Base-by-base conservation (phyloP, 2,329 filamentous ascomycete species). In the Verticillium nubilum region DNA sequence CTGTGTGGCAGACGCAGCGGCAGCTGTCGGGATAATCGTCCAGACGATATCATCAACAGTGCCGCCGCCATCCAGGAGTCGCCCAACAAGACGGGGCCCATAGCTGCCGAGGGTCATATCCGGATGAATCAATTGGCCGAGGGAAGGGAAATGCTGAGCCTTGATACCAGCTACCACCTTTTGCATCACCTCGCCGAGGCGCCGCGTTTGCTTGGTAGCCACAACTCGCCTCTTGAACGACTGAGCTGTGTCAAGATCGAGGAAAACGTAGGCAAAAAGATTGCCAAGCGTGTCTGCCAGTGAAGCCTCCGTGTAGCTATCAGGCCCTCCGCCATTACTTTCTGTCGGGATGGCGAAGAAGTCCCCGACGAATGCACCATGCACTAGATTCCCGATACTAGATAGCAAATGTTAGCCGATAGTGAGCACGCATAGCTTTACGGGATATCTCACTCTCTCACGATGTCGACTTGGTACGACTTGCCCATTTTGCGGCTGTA, bases 1-100 rank as follows among this genome's bases (percentile, higher is more conserved):
- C 69, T 87, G 84, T 66, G 82, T 86, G 10, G 84, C 82, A 2
- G 84, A 78, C 67, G 84, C 81, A 1, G 81, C 80, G 25, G 78
- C 76, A 9, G 82, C 80, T 2, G 82, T 80, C 2, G 85, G 84
- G 64, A 86, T 69, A 53, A 86, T 79, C 62, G 83, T 80, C 76
- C 78, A 85, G 7, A 84, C 80, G 37, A 84, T 77, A 55, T 86
- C 80, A 47, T 83, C 78, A 10, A 78, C 70, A 35, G 75, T 76
- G 53, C 84, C 73, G 1, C 82, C 82, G 56, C 74, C 76, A 28
- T 84, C 80, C 31, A 86, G 69, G 61, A 88, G 74, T 7, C 79
- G 74, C 58, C 80, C 76, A 56, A 87, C 78, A 70, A 87, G 78
- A 56, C 83, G 77, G 25, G 78, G 76, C 5, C 86, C 86, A 64